Evolutionary conservation across 2,329 filamentous ascomycete genomes (phyloP).

Genomic region (Phoma herbarum): DNA sequence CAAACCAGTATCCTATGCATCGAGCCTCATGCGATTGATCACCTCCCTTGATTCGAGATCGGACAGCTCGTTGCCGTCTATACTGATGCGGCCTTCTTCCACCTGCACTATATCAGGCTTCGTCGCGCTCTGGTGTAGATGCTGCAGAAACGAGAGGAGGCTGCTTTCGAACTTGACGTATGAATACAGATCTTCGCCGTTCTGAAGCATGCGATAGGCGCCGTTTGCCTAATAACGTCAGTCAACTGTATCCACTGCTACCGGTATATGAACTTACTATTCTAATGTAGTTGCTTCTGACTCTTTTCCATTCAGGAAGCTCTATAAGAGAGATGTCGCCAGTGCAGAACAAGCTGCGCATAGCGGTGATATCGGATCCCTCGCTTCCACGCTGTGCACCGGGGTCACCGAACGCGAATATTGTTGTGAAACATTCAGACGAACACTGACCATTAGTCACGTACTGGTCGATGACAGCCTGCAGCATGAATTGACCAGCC

Average conservation of each 20-base stretch:
- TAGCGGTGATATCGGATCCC: conserved; percentile 40
- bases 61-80: conserved; percentile 43
- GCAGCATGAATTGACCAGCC: conserved; percentile 59
- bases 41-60: conserved; percentile 44
- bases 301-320: conserved; percentile 49
- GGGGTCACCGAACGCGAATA: conserved; percentile 58
- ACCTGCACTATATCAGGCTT: conserved; percentile 62
- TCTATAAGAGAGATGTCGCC: conserved; percentile 41
- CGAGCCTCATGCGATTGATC: conserved; percentile 44
- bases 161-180: conserved; percentile 51
- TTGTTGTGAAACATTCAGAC: conserved; percentile 51
- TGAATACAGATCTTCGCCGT: conserved; percentile 45
- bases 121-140: conserved; percentile 55
- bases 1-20: background rate
- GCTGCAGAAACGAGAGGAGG: conserved; percentile 54
- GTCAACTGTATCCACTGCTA: background rate
- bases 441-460: conserved; percentile 50
- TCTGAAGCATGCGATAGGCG: conserved; percentile 19
- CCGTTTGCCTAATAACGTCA: conserved; percentile 8
- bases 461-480: conserved; percentile 61
- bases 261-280: conserved; percentile 25
- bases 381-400: conserved; percentile 34
- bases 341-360: conserved; percentile 48
- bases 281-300: conserved; percentile 47
- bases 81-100: conserved; percentile 56